A percentile compares a stretch with the other conserved stretches of the same genome.
phyloP scores from a whole-genome alignment of 768 basidiomycete species.

The Trametes villosa region DNA sequence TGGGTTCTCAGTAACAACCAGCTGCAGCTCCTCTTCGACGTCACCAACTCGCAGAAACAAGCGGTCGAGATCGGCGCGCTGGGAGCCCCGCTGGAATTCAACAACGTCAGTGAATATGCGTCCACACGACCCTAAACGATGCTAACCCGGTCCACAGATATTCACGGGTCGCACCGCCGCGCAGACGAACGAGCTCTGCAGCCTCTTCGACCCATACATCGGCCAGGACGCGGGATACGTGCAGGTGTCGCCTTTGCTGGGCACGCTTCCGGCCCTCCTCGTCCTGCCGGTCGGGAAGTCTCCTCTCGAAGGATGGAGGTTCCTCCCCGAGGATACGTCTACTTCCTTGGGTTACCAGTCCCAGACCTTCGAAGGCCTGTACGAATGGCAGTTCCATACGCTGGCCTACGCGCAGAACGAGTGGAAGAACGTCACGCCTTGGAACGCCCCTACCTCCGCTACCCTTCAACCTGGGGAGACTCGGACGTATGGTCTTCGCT shows the following conservation, averaged over 20 bases:
- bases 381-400: constrained; percentile 65
- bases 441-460: constrained; percentile 57
- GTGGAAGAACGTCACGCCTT: constrained; percentile 54
- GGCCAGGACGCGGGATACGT: constrained; percentile 61
- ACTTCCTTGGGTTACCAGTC: constrained; percentile 55
- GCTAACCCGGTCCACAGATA: constrained; percentile 41
- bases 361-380: constrained; percentile 61
- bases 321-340: constrained; percentile 54
- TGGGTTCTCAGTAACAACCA: constrained; percentile 49
- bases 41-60: constrained; percentile 49
- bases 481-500: constrained; percentile 58
- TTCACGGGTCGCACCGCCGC: constrained; percentile 58
- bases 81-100: constrained; percentile 58
- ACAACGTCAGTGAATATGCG: constrained; percentile 45
- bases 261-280: constrained; percentile 55
- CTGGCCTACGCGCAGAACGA: constrained; percentile 59
- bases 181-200: constrained; percentile 55
- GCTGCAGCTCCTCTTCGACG: constrained; percentile 54
- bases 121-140: no score
- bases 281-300: constrained; percentile 48
- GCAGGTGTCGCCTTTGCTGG: constrained; percentile 54
- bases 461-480: constrained; percentile 50
- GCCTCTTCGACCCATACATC: constrained; percentile 60
- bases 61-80: constrained; percentile 59
- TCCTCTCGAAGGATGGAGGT: constrained; percentile 64